Evolutionary conservation across 1,139 yeast genomes (phyloP), one percentile per base, ranked within the genome.

Genomic region (Yamadazyma dendronema): DNA sequence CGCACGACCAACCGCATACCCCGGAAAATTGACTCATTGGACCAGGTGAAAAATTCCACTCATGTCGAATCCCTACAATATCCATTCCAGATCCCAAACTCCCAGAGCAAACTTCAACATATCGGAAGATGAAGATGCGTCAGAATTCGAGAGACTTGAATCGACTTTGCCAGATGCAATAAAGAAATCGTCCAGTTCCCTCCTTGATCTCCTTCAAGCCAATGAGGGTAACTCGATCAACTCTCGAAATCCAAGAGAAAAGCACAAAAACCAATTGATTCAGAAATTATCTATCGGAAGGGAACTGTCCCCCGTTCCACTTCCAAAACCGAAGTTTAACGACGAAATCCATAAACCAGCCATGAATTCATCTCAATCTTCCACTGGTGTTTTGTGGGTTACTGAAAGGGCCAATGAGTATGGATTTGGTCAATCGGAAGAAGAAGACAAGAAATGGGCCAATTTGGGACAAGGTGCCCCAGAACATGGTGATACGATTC

Each of bases 401-500:
- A 80, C 85, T 1, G 85, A 80, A 53, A 65, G 84, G 48, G 86
- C 86, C 22, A 59, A 65, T 31, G 84, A 76, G 42, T 74, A 78
- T 53, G 86, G 86, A 0, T 80, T 66, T 53, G 61, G 67, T 32
- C 37, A 42, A 23, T 36, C 42, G 14, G 63, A 65, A 6, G 67
- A 67, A 39, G 66, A 66, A 31, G 79, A 74, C 42, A 67, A 63
- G 36, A 62, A 65, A 23, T 80, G 85, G 85, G 78, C 82, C 32
- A 80, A 80, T 55, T 64, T 80, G 54, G 86, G 86, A 27, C 86
- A 80, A 53, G 86, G 86, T 35, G 82, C 83, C 38, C 85, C 86
- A 2, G 85, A 80, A 52, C 83, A 79, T 37, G 84, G 84, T 16
- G 81, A 77, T 37, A 67, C 73, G 3, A 62, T 80, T 39, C 79